phyloP scores from a whole-genome alignment of 805 yeast genomes.

The Monosporozyma unispora region DNA sequence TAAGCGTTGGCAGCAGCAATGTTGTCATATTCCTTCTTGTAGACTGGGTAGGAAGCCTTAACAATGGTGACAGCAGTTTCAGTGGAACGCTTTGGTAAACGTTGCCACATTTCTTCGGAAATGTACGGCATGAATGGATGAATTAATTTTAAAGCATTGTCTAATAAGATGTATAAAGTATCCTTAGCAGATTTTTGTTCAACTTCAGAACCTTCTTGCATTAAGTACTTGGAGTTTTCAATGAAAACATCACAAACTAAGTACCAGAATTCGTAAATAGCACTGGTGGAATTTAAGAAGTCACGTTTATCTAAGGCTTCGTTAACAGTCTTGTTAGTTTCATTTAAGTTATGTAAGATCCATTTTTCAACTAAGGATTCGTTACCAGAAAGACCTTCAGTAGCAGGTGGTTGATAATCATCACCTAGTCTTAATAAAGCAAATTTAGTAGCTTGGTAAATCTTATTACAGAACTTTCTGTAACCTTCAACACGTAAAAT shows the following conservation, averaged over 20 bases:
- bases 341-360: constrained; percentile 82
- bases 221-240: constrained; percentile 90
- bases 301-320: constrained; percentile 73
- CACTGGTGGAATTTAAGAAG: constrained; percentile 78
- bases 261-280: constrained; percentile 89
- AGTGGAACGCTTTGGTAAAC: constrained; percentile 77
- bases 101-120: constrained; percentile 98
- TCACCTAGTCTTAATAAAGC: constrained; percentile 88
- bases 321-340: constrained; percentile 55
- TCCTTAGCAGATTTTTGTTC: constrained; percentile 88
- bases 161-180: constrained; percentile 86
- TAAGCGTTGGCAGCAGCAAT: constrained; percentile 62
- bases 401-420: constrained; percentile 74
- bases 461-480: constrained; percentile 98
- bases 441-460: constrained; percentile 96
- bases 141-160: constrained; percentile 80
- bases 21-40: constrained; percentile 51
- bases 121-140: constrained; percentile 98
- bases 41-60: constrained; percentile 71
- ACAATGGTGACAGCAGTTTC: constrained; percentile 66
- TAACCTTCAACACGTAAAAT: constrained; percentile 96
- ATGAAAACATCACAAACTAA: constrained; percentile 96
- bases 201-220: constrained; percentile 78
- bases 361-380: constrained; percentile 93
- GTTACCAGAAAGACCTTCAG: constrained; percentile 54